Conservation (phyloP, 192 early-diverging fungal species). For the Nowakowskiella sp. region DNA sequence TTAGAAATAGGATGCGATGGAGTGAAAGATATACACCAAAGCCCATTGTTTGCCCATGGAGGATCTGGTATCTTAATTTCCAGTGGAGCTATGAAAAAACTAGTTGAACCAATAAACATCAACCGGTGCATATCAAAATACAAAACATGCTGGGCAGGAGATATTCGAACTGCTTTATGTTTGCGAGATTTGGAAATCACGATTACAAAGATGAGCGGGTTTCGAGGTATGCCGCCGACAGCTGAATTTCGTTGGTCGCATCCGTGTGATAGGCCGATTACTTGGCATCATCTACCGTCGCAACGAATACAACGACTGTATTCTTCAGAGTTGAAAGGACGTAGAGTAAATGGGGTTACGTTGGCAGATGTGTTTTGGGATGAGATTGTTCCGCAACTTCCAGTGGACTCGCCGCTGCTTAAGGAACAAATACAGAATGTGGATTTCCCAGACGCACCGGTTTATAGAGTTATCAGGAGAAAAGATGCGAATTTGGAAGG, state of each 20-base stretch:
- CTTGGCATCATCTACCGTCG: slow-evolving; percentile 45
- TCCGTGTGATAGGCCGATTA: slow-evolving; percentile 37
- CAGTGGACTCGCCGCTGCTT: background rate
- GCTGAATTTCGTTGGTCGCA: slow-evolving; percentile 20
- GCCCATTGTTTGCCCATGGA: slow-evolving; percentile 49
- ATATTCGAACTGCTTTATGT: slow-evolving; percentile 47
- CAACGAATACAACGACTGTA: slow-evolving; percentile 35
- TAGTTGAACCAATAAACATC: slow-evolving; percentile 9
- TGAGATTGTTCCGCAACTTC: background rate
- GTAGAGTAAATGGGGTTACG: background rate
- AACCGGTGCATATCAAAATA: slow-evolving; percentile 34
- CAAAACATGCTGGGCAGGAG: slow-evolving; percentile 49
- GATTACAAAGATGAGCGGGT: slow-evolving; percentile 9
- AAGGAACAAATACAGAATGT: background rate
- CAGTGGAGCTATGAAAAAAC: slow-evolving; percentile 28
- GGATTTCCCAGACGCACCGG: background rate
- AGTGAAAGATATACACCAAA: slow-evolving; percentile 30
- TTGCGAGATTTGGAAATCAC: slow-evolving; percentile 40
- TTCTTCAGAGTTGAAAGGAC: too few species aligned
- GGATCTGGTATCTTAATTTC: slow-evolving; percentile 48
- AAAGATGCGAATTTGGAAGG: background rate
- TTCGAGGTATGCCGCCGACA: slow-evolving; percentile 18
- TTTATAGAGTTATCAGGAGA: background rate
- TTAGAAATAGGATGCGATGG: slow-evolving; percentile 41
- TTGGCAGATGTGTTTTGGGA: background rate